Evolutionary conservation across 768 basidiomycete genomes (phyloP).

Genomic region (Macrolepiota albuminosa): DNA sequence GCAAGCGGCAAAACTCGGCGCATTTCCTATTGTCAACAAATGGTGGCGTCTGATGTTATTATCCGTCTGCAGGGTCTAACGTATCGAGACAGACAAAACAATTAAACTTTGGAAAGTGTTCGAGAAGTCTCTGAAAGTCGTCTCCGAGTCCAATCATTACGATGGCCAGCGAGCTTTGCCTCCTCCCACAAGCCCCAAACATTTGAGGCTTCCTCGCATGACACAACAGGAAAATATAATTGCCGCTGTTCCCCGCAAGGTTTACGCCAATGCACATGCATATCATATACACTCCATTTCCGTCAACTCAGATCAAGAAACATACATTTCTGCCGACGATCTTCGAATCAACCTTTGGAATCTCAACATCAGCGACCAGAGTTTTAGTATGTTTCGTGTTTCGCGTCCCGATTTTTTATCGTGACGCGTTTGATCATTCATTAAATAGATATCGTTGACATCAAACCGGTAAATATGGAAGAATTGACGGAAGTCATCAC

Average conservation of each 20-base stretch:
- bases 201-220: conserved; percentile 88
- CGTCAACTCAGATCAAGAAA: conserved; percentile 99
- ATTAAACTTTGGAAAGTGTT: conserved; percentile 99
- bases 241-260: conserved; percentile 96
- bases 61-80: conserved; percentile 4
- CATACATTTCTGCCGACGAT: conserved; percentile 99
- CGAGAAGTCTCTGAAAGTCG: conserved; percentile 93
- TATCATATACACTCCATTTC: conserved; percentile 99
- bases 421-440: conserved; percentile 6
- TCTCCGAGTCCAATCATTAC: conserved; percentile 93
- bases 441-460: conserved; percentile 90
- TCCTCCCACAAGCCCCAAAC: conserved; percentile 49
- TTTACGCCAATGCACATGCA: conserved; percentile 98
- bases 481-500: conserved; percentile 99
- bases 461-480: conserved; percentile 99
- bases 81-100: conserved; percentile 77
- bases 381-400: conserved; percentile 75
- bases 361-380: conserved; percentile 95
- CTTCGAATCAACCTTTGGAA: conserved; percentile 98
- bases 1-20: conserved; percentile 94
- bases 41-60: conserved; percentile 46
- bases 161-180: conserved; percentile 72
- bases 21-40: conserved; percentile 98
- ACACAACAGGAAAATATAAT: conserved; percentile 95
- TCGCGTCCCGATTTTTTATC: neutral